A percentile compares a stretch with the other conserved stretches of the same genome.
phyloP scores from a whole-genome alignment of 176 grass and related monocot species.

The Zea luxurians region DNA sequence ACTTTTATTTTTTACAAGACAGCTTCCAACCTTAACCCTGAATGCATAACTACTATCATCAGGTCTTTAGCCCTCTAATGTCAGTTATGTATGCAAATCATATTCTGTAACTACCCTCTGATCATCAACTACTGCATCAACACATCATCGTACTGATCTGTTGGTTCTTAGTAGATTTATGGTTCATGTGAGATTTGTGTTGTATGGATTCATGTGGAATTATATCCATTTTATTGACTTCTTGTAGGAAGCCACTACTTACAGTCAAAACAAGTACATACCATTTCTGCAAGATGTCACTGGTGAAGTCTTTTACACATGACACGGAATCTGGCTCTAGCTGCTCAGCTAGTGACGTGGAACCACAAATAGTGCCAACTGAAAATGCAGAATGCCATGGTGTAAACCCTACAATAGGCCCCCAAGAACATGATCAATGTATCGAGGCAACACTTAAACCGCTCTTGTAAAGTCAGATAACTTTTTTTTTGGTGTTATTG shows the following conservation, averaged over 20 bases:
- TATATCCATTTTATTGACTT: constrained; percentile 18
- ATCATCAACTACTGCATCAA: neutral
- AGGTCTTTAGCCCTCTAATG: neutral
- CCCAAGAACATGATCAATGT: constrained; percentile 39
- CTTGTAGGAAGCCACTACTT: constrained; percentile 65
- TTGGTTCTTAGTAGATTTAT: constrained; percentile 19
- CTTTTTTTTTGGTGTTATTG: constrained; percentile 5
- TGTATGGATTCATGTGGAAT: constrained; percentile 18
- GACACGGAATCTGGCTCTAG: constrained; percentile 12
- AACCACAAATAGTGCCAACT: constrained; percentile 10
- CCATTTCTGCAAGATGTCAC: constrained; percentile 95
- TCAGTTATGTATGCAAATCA: neutral
- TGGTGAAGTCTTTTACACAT: constrained; percentile 52
- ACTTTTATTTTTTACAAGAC: constrained; percentile 2
- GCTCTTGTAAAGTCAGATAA: constrained; percentile 4
- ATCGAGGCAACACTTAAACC: neutral
- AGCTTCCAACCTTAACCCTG: neutral
- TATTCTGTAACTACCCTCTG: neutral
- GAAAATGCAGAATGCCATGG: constrained; percentile 30
- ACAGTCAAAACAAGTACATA: constrained; percentile 74
- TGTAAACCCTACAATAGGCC: constrained; percentile 22
- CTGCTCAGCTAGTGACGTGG: constrained; percentile 29
- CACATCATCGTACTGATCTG: neutral
- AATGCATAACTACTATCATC: neutral
- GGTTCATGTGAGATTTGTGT: neutral